Percentiles rank a stretch among this genome's conserved stretches.
phyloP scores from a whole-genome alignment of 169 alveolate species.

The Eimeria falciformis region DNA sequence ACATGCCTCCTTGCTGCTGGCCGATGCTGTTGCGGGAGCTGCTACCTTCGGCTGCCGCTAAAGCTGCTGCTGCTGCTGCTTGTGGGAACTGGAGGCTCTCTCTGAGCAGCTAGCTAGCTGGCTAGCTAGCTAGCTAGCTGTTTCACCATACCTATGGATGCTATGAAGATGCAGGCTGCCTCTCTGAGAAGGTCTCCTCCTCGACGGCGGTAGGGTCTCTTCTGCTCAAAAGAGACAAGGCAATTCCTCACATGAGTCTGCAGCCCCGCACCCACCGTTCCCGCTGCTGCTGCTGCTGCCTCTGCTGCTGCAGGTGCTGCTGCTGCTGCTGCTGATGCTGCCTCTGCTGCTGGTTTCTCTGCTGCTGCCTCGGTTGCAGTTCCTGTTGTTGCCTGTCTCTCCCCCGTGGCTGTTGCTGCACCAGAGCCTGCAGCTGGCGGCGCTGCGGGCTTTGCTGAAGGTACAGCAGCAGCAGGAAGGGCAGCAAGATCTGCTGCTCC shows the following conservation, averaged over 20 bases:
- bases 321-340: slow-evolving; percentile 7
- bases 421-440: background rate
- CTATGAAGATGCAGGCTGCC: slow-evolving; percentile 7
- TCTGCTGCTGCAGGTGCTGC: background rate
- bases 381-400: background rate
- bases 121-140: too few species aligned
- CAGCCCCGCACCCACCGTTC: background rate
- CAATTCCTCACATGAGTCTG: slow-evolving; percentile 10
- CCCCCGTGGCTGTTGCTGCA: background rate
- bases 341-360: background rate
- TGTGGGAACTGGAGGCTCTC: background rate
- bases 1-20: background rate
- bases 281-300: slow-evolving; percentile 59
- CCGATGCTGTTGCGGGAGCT: background rate
- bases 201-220: slow-evolving; percentile 23
- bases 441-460: background rate
- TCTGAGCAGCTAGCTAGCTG: background rate
- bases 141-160: slow-evolving; percentile 19
- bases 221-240: slow-evolving; percentile 24
- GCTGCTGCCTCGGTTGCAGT: background rate
- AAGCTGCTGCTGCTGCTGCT: slow-evolving; percentile 33
- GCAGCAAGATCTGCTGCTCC: slow-evolving; percentile 29
- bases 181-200: slow-evolving; percentile 34
- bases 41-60: background rate
- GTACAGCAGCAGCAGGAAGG: slow-evolving; percentile 14